Conservation (phyloP, 257 asterid species). For the Solanum ahanhuiri region DNA sequence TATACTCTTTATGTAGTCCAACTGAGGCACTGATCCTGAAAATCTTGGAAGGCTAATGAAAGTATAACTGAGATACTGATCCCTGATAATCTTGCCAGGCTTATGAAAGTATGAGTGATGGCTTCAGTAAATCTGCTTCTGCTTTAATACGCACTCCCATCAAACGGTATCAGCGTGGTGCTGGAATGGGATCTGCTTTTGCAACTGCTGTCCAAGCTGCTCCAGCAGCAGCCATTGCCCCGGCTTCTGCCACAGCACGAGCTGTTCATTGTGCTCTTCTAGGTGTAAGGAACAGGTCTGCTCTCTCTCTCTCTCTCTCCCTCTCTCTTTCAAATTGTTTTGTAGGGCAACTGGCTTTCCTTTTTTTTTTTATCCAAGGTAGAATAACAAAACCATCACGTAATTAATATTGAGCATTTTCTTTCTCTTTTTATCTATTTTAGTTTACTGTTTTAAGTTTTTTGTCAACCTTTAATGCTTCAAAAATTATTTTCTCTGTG, state of each 20-base stretch:
- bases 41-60: background rate
- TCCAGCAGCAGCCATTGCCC: constrained; percentile 97
- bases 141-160: constrained; percentile 72
- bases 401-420: background rate
- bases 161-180: constrained; percentile 72
- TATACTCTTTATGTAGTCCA: background rate
- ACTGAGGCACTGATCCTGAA: background rate
- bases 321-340: background rate
- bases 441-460: background rate
- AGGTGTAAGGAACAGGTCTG: constrained; percentile 86
- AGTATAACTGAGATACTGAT: background rate
- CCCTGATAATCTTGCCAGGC: constrained; percentile 42
- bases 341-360: background rate
- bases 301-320: background rate
- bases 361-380: background rate
- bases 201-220: constrained; percentile 75
- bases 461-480: background rate
- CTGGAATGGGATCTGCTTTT: constrained; percentile 75
- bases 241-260: constrained; percentile 83
- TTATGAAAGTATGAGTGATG: constrained; percentile 78
- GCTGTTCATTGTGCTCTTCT: constrained; percentile 85
- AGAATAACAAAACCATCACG: background rate
- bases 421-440: background rate
- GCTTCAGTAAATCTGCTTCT: constrained; percentile 80
- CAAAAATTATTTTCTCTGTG: background rate